These are phyloP conservation scores for Fusarium protoensiforme DNA, from an alignment of 2,329 filamentous ascomycete species.

Conservation along the genomic window DNA sequence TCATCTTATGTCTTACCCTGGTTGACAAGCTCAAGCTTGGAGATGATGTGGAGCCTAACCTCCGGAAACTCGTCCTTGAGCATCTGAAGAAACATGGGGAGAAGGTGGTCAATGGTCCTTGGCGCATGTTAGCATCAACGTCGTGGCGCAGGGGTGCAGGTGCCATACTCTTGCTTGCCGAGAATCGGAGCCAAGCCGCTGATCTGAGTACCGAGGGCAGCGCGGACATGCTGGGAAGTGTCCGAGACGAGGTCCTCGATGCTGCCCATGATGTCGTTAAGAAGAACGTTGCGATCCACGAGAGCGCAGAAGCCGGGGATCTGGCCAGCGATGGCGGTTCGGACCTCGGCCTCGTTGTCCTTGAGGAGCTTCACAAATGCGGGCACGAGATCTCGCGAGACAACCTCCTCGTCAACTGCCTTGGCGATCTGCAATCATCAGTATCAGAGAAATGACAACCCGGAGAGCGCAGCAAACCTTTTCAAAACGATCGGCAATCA, in stretches of 20 bases:
- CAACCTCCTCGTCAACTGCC: slow-evolving; percentile 96
- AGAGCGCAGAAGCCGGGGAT: slow-evolving; percentile 96
- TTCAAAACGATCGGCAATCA: slow-evolving; percentile 98
- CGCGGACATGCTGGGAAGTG: slow-evolving; percentile 94
- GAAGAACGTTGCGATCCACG: slow-evolving; percentile 85
- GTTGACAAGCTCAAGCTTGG: slow-evolving; percentile 98
- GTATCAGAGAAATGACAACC: slow-evolving; percentile 46
- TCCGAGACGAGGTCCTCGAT: slow-evolving; percentile 97
- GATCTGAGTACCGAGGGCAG: slow-evolving; percentile 95
- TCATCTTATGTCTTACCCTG: slow-evolving; percentile 70
- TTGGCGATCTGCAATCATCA: slow-evolving; percentile 81
- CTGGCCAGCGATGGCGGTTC: slow-evolving; percentile 95
- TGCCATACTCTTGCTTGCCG: slow-evolving; percentile 91
- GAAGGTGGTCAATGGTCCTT: slow-evolving; percentile 93
- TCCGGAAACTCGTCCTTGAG: slow-evolving; percentile 99
- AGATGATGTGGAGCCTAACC: slow-evolving; percentile 98
- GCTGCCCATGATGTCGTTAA: slow-evolving; percentile 96
- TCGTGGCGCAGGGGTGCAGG: not conserved
- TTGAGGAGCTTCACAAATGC: slow-evolving; percentile 98
- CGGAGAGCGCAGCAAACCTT: slow-evolving; percentile 66
- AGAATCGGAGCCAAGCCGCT: slow-evolving; percentile 96
- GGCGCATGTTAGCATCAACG: not conserved
- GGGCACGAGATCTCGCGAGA: slow-evolving; percentile 92
- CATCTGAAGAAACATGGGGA: slow-evolving; percentile 99
- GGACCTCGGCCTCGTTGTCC: slow-evolving; percentile 96